phyloP scores from a whole-genome alignment of 2,329 filamentous ascomycete species.

The Pseudogymnoascus pannorum region DNA sequence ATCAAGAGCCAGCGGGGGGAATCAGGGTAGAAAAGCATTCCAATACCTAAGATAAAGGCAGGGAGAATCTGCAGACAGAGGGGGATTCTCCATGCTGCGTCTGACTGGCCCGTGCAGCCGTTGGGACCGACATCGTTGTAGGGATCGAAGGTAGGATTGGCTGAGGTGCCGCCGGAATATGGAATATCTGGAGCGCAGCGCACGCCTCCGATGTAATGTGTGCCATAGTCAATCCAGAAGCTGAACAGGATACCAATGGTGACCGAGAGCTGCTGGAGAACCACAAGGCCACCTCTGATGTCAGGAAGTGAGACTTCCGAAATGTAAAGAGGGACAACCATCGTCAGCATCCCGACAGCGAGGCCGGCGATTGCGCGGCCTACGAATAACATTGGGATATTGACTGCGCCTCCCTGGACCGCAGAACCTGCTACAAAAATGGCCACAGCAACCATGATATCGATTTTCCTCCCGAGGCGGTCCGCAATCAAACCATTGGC shows the following conservation, averaged over 20 bases:
- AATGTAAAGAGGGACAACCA: conserved; percentile 40
- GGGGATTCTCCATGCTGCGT: conserved; percentile 51
- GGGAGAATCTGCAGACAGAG: conserved; percentile 48
- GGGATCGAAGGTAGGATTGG: conserved; percentile 16
- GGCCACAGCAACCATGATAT: conserved; percentile 27
- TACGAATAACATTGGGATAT: conserved; percentile 36
- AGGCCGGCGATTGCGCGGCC: conserved; percentile 42
- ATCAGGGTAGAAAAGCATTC: conserved; percentile 54
- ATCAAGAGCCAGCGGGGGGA: conserved; percentile 51
- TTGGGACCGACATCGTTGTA: conserved; percentile 18
- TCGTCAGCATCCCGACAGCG: conserved; percentile 41
- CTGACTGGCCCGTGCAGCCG: conserved; percentile 22
- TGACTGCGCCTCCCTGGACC: conserved; percentile 28
- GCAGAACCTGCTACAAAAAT: conserved; percentile 27
- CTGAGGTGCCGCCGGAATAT: conserved; percentile 18
- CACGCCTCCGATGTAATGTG: conserved; percentile 23
- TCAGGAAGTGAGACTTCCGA: conserved; percentile 26
- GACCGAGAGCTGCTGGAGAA: conserved; percentile 24
- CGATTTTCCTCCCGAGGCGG: conserved; percentile 25
- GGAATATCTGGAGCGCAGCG: conserved; percentile 20
- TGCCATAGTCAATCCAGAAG: conserved; percentile 27
- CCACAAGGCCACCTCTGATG: conserved; percentile 23
- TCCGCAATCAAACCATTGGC: conserved; percentile 32
- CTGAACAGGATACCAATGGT: conserved; percentile 26
- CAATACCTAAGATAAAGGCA: conserved; percentile 44